Evolutionary conservation across 345 rosid genomes (phyloP).

Genomic region (Eucalyptus cloeziana): DNA sequence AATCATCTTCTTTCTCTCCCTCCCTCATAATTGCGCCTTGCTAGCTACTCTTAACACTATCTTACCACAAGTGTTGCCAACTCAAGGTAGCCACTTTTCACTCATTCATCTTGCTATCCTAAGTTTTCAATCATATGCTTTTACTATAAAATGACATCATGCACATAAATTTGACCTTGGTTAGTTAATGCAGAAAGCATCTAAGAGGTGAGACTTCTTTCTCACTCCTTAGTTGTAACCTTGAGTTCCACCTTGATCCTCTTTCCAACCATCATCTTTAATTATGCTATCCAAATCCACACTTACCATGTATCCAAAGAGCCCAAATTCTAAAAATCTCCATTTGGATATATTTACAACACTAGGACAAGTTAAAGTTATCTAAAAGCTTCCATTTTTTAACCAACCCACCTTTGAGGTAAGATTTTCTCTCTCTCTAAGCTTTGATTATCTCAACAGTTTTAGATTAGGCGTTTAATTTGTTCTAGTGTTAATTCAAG

Average conservation of each 20-base stretch:
- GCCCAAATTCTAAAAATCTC: not conserved
- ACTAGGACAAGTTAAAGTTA: not conserved
- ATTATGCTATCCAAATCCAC: not conserved
- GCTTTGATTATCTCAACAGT: not conserved
- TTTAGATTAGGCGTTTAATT: not conserved
- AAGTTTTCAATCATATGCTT: not conserved
- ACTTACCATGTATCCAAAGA: not conserved
- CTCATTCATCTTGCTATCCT: not conserved
- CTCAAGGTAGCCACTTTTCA: not conserved
- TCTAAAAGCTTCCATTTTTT: not conserved
- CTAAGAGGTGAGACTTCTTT: not conserved
- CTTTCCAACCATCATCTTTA: not conserved
- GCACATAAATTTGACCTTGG: not conserved
- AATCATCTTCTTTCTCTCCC: not conserved
- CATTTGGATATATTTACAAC: not conserved
- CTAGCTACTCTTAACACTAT: not conserved
- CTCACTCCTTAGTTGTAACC: not conserved
- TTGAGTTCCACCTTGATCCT: not conserved
- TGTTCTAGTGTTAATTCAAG: not conserved
- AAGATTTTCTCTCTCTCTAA: not conserved
- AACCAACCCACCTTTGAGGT: not conserved
- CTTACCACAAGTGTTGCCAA: not conserved
- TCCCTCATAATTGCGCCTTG: not conserved
- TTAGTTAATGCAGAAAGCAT: not conserved
- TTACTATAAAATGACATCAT: not conserved